A percentile compares a stretch with the other conserved stretches of the same genome.
These are phyloP conservation scores for Hypholoma fasciculare DNA, from an alignment of 768 basidiomycete species.

Conservation along the genomic window DNA sequence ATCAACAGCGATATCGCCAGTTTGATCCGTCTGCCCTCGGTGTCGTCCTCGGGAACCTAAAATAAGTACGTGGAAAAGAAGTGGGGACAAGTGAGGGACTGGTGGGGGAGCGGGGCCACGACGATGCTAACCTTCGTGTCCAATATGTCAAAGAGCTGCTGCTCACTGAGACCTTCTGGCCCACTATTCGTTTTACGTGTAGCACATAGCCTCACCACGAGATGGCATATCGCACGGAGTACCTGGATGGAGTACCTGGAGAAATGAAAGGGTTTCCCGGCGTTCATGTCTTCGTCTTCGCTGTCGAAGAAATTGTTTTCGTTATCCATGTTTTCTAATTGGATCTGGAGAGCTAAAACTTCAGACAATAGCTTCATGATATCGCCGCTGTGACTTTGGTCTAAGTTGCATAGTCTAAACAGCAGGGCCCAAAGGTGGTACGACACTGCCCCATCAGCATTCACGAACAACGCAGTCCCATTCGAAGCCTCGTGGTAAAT, in stretches of 20 bases:
- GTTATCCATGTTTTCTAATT: background rate
- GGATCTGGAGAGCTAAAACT: slow-evolving; percentile 11
- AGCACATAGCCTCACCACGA: background rate
- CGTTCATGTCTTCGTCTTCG: background rate
- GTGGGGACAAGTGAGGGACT: too few species aligned
- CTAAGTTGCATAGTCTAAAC: slow-evolving; percentile 4
- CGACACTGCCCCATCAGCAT: slow-evolving; percentile 53
- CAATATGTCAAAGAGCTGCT: background rate
- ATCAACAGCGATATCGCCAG: slow-evolving; percentile 46
- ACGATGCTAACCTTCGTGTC: background rate
- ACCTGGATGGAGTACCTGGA: background rate
- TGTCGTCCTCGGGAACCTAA: slow-evolving; percentile 27
- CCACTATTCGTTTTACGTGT: background rate
- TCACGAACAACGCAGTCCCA: slow-evolving; percentile 24
- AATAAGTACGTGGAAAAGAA: background rate
- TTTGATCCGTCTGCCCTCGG: slow-evolving; percentile 34
- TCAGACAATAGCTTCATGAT: background rate
- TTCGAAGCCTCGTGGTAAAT: slow-evolving; percentile 14
- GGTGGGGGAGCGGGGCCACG: too few species aligned
- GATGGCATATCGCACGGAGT: background rate
- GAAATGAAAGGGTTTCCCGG: background rate
- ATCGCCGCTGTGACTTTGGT: background rate
- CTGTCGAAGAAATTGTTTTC: background rate
- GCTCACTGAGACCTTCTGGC: background rate
- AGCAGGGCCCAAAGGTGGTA: slow-evolving; percentile 48